Evolutionary conservation across 2,329 filamentous ascomycete species (phyloP), one percentile per base, ranked within the genome.

Genomic region (Ophiostoma populinum): DNA sequence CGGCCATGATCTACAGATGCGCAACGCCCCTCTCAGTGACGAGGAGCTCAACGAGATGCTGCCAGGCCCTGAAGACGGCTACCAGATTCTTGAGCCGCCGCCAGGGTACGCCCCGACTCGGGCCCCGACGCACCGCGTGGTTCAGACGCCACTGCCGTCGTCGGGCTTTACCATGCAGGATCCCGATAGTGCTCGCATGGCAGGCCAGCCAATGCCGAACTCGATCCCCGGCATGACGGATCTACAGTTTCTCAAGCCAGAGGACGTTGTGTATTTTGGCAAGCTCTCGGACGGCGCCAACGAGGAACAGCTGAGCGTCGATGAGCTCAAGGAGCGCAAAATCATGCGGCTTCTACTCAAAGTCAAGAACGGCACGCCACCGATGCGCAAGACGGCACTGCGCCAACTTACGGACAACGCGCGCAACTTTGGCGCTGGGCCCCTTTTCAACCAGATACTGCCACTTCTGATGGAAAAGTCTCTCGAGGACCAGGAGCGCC

Each of bases 191-290:
- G 74, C 75, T 40, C 72, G 83, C 43, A 63, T 80, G 33, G 72
- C 87, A 50, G 83, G 85, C 45, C 92, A 92, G 58, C 82, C 92
- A 46, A 72, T 95, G 48, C 83, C 87, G 7, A 92, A 83, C 4
- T 87, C 95, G 51, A 94, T 98, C 24, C 86, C 90, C 4, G 90
- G 90, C 25, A 85, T 98, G 33, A 86, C 86, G 25, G 90, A 98
- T 53, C 61, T 98, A 34, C 86, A 94, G 46, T 98, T 95, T 54
- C 93, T 98, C 68, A 98, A 98, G 59, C 74, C 85, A 2, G 90
- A 98, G 55, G 90, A 98, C 55, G 94, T 95, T 85, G 77, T 82
- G 25, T 98, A 98, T 58, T 98, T 98, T 50, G 86, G 87, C 40
- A 95, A 98, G 62, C 70, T 98, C 26, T 87, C 92, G 16, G 90